Evolutionary conservation across 345 rosid species (phyloP), one percentile per base, ranked within the genome.

Genomic region (Excoecaria cochinchinensis): DNA sequence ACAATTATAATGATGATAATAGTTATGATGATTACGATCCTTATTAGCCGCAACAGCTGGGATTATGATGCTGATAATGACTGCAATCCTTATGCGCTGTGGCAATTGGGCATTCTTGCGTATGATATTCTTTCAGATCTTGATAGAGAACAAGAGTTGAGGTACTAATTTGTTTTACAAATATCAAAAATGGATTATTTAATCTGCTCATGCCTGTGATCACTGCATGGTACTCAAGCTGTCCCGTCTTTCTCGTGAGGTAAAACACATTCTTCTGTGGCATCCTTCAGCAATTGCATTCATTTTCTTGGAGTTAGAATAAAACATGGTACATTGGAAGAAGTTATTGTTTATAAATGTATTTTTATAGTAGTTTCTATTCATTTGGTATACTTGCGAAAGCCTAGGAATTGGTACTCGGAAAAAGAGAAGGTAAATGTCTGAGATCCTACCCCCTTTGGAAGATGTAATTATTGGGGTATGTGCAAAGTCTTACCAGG

Each of bases 51-150:
- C 31, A 31, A 31, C 31, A 31, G 31, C 31, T 31, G 31, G 31
- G 69, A 50, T 72, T 67, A 60, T 7, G 46, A 64, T 46, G 75
- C 40, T 62, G 76, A 80, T 19, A 85, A 76, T 17, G 80, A 24
- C 17, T n/a, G 2, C 40, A 69, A 47, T 50, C 50, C 8, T 74
- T 53, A 11, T 44, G 36, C 31, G 52, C 25, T 61, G 6, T 15
- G 9, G 21, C 1, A 38, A 36, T 48, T 10, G 10, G 38, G 12
- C 19, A 31, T 5, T 42, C 9, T 56, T 13, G 53, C 71, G 6
- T 5, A 15, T 22, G 24, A 47, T 67, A 48, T 48, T 67, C 71
- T 22, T 47, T 67, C 12, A 4, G 6, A 67, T 46, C 6, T 47
- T 67, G 40, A 48, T 17, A 25, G 15, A n/a, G 39, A 8, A 22